Evolutionary conservation across 805 yeast genomes (phyloP).

Genomic region (Tetrapisispora nanseiensis): DNA sequence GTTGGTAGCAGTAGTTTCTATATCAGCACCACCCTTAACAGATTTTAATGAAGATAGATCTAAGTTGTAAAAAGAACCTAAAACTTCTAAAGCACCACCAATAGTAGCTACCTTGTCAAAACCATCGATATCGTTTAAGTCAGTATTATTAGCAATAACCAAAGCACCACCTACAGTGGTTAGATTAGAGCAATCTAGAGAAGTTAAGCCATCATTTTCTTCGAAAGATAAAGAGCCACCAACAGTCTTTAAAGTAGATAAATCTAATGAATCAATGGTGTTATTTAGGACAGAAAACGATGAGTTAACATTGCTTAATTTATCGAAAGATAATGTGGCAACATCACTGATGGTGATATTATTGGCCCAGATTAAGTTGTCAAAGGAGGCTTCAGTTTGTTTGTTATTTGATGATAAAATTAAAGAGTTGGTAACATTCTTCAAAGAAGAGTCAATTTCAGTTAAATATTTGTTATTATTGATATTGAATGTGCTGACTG

Average conservation of each 20-base stretch:
- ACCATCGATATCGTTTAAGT: conserved; percentile 54
- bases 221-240: conserved; percentile 76
- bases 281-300: conserved; percentile 74
- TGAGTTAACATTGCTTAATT: conserved; percentile 64
- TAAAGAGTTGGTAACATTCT: conserved; percentile 63
- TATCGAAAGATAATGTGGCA: conserved; percentile 57
- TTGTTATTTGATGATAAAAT: conserved; percentile 82
- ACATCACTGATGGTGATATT: conserved; percentile 79
- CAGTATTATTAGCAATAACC: conserved; percentile 74
- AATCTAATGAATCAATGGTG: conserved; percentile 46
- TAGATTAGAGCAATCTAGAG: conserved; percentile 59
- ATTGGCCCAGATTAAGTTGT: conserved; percentile 73
- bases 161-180: conserved; percentile 86
- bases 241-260: conserved; percentile 46
- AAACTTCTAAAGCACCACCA: conserved; percentile 79
- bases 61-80: conserved; percentile 75
- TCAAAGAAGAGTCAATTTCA: conserved; percentile 59
- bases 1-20: conserved; percentile 60
- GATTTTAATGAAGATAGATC: conserved; percentile 60
- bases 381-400: conserved; percentile 56
- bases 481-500: conserved; percentile 55
- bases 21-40: conserved; percentile 86
- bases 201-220: conserved; percentile 64
- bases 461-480: conserved; percentile 84
- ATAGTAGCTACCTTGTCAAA: conserved; percentile 64